phyloP scores from a whole-genome alignment of 169 alveolate species.

The Plasmodium ovale region DNA sequence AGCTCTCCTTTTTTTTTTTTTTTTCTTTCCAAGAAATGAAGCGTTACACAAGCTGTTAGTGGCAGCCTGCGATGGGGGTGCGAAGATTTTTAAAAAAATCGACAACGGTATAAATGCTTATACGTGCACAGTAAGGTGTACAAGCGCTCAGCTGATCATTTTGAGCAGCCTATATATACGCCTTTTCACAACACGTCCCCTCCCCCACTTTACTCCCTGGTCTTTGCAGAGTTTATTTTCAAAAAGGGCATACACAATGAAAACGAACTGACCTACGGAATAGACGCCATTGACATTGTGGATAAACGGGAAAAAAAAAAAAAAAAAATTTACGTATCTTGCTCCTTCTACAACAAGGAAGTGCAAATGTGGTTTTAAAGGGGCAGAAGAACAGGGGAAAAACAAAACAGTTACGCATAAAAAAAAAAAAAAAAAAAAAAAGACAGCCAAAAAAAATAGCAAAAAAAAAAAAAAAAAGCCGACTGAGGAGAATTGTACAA shows the following conservation, averaged over 20 bases:
- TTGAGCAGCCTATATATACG: not conserved
- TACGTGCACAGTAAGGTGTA: not conserved
- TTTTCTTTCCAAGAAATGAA: constrained; percentile 9
- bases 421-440: too few species aligned
- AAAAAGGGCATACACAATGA: constrained; percentile 25
- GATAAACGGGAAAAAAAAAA: constrained; percentile 32
- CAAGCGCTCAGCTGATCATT: too few species aligned
- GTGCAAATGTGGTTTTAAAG: constrained; percentile 51
- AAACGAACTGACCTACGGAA: constrained; percentile 62
- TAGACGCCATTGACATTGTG: constrained; percentile 40
- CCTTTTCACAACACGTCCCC: constrained; percentile 1
- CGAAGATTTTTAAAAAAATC: constrained; percentile 42
- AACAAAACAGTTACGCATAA: too few species aligned
- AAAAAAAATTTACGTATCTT: constrained; percentile 67
- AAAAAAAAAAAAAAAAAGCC: too few species aligned
- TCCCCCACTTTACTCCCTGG: not conserved
- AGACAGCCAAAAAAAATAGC: not conserved
- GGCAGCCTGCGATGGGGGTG: constrained; percentile 75
- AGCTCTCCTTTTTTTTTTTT: not conserved
- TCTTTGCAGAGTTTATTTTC: constrained; percentile 34
- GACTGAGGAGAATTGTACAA: too few species aligned
- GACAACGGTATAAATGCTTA: constrained; percentile 31
- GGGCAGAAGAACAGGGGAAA: not conserved
- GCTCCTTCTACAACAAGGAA: constrained; percentile 71
- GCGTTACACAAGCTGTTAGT: constrained; percentile 28